Conservation (phyloP, 2,329 filamentous ascomycete species). For the Aspergillus floridensis region DNA sequence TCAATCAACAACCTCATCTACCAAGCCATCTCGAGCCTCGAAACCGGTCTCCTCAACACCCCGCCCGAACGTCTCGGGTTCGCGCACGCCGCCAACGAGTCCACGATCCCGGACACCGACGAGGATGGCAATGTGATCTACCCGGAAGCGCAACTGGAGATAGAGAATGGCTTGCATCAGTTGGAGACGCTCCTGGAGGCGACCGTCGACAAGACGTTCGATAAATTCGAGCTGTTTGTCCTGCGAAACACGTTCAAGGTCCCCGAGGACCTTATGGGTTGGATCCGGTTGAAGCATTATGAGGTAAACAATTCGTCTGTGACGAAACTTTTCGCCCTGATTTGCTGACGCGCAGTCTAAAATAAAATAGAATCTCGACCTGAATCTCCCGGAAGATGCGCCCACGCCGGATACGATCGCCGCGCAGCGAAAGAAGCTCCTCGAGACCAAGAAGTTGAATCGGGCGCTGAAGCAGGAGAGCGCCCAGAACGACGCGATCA, state of each 20-base stretch:
- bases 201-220: conserved; percentile 80
- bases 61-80: conserved; percentile 81
- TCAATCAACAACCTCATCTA: conserved; percentile 91
- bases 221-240: conserved; percentile 85
- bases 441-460: conserved; percentile 76
- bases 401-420: conserved; percentile 68
- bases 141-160: conserved; percentile 63
- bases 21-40: conserved; percentile 81
- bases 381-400: conserved; percentile 34
- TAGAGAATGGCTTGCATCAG: conserved; percentile 84
- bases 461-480: conserved; percentile 67
- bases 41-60: conserved; percentile 72
- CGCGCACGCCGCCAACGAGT: conserved; percentile 49
- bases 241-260: conserved; percentile 80
- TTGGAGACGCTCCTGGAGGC: conserved; percentile 78
- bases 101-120: conserved; percentile 47
- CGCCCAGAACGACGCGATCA: conserved; percentile 68
- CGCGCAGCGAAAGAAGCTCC: conserved; percentile 68
- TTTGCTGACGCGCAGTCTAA: not conserved
- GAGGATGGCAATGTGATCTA: conserved; percentile 46
- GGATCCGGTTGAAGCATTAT: conserved; percentile 83
- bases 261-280: conserved; percentile 68
- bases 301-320: conserved; percentile 49
- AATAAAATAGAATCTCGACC: conserved; percentile 34
- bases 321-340: not conserved